Conservation (phyloP, 139 green algal genomes). For the Pedinophyceae sp. region DNA sequence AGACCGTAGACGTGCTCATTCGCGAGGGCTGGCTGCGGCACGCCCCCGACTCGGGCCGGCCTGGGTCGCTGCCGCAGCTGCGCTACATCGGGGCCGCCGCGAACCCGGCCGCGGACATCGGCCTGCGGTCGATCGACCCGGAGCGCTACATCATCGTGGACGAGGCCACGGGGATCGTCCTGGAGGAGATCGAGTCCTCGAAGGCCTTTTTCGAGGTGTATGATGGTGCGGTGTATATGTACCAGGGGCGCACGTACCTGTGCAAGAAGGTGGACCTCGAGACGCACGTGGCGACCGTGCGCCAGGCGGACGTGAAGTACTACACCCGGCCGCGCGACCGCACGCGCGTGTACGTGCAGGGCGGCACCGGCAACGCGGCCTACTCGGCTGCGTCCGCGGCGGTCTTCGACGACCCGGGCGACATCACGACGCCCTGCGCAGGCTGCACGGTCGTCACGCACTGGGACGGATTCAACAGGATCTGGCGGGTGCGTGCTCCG, state of each 20-base stretch:
- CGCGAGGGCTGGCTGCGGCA: no score
- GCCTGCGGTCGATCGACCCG: slow-evolving; percentile 68
- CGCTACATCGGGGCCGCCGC: slow-evolving; percentile 39
- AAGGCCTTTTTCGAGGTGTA: slow-evolving; percentile 81
- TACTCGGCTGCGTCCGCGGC: no score
- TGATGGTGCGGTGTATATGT: slow-evolving; percentile 80
- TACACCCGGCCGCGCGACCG: slow-evolving; percentile 49
- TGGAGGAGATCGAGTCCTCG: slow-evolving; percentile 73
- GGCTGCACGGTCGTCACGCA: slow-evolving; percentile 37
- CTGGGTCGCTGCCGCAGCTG: no score
- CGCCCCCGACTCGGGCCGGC: no score
- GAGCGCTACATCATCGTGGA: slow-evolving; percentile 63
- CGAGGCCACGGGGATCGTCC: slow-evolving; percentile 26
- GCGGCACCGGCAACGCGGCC: neutral
- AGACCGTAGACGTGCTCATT: no score
- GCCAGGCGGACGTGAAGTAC: slow-evolving; percentile 66
- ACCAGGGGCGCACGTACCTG: slow-evolving; percentile 68
- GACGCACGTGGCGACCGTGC: slow-evolving; percentile 45
- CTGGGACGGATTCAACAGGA: slow-evolving; percentile 60
- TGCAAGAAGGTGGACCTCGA: slow-evolving; percentile 64
- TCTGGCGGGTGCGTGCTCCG: slow-evolving; percentile 49
- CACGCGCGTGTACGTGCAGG: neutral
- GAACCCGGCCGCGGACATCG: slow-evolving; percentile 31
- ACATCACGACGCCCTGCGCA: slow-evolving; percentile 26
- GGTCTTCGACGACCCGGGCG: no score